phyloP scores from a whole-genome alignment of 2,329 filamentous ascomycete genomes.

The Cryphonectria nitschkei region DNA sequence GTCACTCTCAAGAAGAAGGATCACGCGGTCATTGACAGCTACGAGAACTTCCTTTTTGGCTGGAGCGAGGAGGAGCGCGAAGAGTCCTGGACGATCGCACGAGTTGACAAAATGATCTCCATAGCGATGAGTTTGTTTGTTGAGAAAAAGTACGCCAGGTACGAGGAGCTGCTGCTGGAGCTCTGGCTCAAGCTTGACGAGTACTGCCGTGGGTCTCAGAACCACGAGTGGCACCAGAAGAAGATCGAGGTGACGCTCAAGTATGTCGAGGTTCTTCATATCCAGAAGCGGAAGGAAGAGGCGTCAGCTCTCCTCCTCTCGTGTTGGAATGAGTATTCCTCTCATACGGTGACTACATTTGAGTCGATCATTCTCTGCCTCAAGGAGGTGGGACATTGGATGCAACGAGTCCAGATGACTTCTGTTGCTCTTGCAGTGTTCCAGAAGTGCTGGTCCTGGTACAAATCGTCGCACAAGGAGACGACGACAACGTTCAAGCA shows the following conservation, averaged over 20 bases:
- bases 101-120: slow-evolving; percentile 7
- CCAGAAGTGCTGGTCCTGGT: slow-evolving; percentile 12
- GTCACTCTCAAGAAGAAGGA: slow-evolving; percentile 8
- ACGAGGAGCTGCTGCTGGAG: slow-evolving; percentile 10
- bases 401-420: slow-evolving; percentile 2
- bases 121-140: neutral
- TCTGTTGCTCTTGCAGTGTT: slow-evolving; percentile 6
- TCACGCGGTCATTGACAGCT: neutral
- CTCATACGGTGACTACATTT: neutral
- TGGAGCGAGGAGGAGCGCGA: neutral
- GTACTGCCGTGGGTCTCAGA: slow-evolving; percentile 12
- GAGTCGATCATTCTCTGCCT: slow-evolving; percentile 4
- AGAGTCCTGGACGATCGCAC: slow-evolving; percentile 5
- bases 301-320: slow-evolving; percentile 7
- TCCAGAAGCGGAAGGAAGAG: slow-evolving; percentile 15
- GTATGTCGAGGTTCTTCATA: slow-evolving; percentile 12
- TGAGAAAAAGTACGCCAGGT: slow-evolving; percentile 4
- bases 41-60: slow-evolving; percentile 4
- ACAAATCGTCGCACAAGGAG: slow-evolving; percentile 11
- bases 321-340: slow-evolving; percentile 14
- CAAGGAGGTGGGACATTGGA: slow-evolving; percentile 11
- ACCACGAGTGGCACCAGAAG: slow-evolving; percentile 17
- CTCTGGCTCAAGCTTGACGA: slow-evolving; percentile 15
- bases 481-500: neutral
- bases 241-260: slow-evolving; percentile 14